phyloP scores from a whole-genome alignment of 2,329 filamentous ascomycete genomes.

The Epichloe sibirici region DNA sequence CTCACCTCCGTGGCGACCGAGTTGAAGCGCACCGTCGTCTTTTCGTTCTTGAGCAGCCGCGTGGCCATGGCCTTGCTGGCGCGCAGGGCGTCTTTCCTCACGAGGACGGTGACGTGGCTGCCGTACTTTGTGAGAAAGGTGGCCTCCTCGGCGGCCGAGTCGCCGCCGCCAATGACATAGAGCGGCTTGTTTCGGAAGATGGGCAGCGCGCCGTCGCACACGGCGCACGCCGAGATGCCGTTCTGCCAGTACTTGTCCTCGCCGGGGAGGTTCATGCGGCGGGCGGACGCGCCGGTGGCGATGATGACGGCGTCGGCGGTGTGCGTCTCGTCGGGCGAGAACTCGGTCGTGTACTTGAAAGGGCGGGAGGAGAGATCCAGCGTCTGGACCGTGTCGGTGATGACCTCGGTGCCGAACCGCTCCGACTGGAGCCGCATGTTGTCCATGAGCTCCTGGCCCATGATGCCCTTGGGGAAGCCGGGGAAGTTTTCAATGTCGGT shows the following conservation, averaged over 20 bases:
- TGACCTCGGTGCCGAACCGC: constrained; percentile 83
- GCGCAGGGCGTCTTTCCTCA: constrained; percentile 74
- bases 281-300: constrained; percentile 86
- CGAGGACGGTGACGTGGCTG: constrained; percentile 85
- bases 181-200: constrained; percentile 96
- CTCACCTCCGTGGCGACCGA: constrained; percentile 69
- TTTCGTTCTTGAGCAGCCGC: constrained; percentile 68
- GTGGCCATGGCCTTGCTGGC: constrained; percentile 89
- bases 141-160: constrained; percentile 94
- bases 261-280: constrained; percentile 68
- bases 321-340: constrained; percentile 67
- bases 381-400: constrained; percentile 82
- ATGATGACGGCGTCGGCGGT: constrained; percentile 90
- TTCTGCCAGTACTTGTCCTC: constrained; percentile 97
- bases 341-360: constrained; percentile 91
- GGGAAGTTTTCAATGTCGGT: constrained; percentile 98
- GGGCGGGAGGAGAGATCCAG: constrained; percentile 75
- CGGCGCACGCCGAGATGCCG: constrained; percentile 90
- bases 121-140: constrained; percentile 97
- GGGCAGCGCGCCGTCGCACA: constrained; percentile 92
- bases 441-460: constrained; percentile 85
- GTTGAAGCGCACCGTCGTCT: constrained; percentile 86
- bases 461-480: constrained; percentile 81
- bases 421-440: constrained; percentile 86
- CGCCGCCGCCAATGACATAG: constrained; percentile 90